phyloP scores from a whole-genome alignment of 345 rosid genomes.

The Carallia pectinifolia region DNA sequence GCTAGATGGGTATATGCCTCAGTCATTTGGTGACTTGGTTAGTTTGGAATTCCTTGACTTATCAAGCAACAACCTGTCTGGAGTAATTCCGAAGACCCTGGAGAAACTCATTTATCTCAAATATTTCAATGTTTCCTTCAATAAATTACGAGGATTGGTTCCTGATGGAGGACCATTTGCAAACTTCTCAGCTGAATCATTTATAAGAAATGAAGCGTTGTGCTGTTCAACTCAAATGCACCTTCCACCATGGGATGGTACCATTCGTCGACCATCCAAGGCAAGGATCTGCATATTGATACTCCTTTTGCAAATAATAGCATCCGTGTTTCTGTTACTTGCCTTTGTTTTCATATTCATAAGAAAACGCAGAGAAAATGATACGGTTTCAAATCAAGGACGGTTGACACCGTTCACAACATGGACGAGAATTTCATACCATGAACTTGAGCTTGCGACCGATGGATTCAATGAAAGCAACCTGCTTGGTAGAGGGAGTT shows the following conservation, averaged over 20 bases:
- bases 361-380: neutral
- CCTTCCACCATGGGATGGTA: constrained; percentile 12
- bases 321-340: neutral
- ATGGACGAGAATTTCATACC: constrained; percentile 19
- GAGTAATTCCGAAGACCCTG: constrained; percentile 20
- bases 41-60: constrained; percentile 17
- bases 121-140: no score
- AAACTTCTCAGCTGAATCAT: constrained; percentile 24
- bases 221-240: constrained; percentile 21
- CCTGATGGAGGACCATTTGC: constrained; percentile 1
- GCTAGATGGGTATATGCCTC: constrained; percentile 11
- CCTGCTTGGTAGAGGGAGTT: constrained; percentile 26
- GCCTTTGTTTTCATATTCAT: neutral
- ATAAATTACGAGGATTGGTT: no score
- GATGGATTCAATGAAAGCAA: constrained; percentile 18
- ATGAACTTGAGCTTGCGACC: constrained; percentile 14
- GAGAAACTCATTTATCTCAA: neutral
- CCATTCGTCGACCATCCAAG: neutral
- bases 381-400: neutral
- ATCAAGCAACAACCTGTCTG: constrained; percentile 21
- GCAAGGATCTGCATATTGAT: neutral
- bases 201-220: constrained; percentile 11
- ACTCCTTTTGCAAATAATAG: constrained; percentile 3
- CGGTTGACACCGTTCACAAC: neutral
- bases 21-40: constrained; percentile 2